Percentiles rank a stretch among this genome's conserved stretches.
Conservation (phyloP, 345 rosid species). For the Populus simonii region DNA sequence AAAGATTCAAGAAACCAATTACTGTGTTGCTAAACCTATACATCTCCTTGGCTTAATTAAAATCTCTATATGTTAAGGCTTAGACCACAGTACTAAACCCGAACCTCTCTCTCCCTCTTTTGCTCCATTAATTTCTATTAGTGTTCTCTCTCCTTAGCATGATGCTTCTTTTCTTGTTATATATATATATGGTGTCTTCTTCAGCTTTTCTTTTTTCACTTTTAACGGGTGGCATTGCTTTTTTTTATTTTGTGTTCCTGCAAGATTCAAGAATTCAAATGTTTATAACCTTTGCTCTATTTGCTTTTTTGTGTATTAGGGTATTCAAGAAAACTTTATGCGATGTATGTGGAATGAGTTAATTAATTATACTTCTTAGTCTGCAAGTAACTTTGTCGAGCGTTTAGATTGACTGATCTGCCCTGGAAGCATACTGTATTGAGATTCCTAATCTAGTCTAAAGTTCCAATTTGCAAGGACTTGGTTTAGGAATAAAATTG, state of each 20-base stretch:
- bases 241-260: conserved; percentile 18
- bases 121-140: not conserved
- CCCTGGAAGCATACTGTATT: not conserved
- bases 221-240: conserved; percentile 33
- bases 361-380: conserved; percentile 35
- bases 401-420: conserved; percentile 1
- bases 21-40: conserved; percentile 78
- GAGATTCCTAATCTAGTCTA: not conserved
- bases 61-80: not conserved
- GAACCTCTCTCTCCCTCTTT: not conserved
- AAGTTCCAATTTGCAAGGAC: not conserved
- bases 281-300: conserved; percentile 22
- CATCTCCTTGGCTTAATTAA: conserved; percentile 28
- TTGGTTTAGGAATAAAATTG: not conserved
- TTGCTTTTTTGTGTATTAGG: conserved; percentile 12
- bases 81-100: not conserved
- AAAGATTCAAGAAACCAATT: conserved; percentile 72
- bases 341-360: conserved; percentile 2
- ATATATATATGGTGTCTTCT: conserved; percentile 5
- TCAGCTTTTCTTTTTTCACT: conserved; percentile 19
- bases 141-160: not conserved
- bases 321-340: conserved; percentile 9
- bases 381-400: conserved; percentile 35
- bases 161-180: conserved; percentile 20
- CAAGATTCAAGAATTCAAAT: conserved; percentile 33